Conservation (phyloP, 352 stramenopile species). For the Pythium grandisporangium region DNA sequence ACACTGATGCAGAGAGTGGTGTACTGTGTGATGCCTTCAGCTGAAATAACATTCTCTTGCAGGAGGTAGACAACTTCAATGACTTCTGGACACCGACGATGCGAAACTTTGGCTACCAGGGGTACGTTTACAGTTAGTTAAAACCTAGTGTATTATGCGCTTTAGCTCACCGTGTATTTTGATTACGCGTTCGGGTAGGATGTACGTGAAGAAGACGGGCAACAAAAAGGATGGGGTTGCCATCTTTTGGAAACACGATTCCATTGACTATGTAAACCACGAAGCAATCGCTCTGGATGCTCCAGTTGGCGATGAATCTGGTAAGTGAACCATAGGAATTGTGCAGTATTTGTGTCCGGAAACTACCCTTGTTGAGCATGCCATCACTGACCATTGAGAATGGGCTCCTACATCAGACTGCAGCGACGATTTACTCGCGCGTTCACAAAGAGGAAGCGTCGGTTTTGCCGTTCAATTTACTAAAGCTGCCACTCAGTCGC, state of each 20-base stretch:
- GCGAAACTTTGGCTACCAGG: constrained; percentile 45
- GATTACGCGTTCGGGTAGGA: constrained; percentile 19
- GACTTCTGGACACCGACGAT: constrained; percentile 62
- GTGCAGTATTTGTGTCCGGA: too few relatives aligned
- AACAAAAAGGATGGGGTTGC: constrained; percentile 60
- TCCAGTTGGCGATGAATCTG: constrained; percentile 36
- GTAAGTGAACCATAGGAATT: constrained; percentile 11
- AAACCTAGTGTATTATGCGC: too few relatives aligned
- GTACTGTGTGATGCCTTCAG: neutral
- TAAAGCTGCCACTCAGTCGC: constrained; percentile 11
- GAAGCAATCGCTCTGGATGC: constrained; percentile 37
- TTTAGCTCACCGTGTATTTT: too few relatives aligned
- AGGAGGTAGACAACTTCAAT: constrained; percentile 76
- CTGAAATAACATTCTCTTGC: neutral
- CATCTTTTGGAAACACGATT: constrained; percentile 60
- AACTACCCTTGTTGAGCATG: neutral
- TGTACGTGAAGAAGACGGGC: constrained; percentile 64
- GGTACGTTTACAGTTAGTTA: constrained; percentile 17
- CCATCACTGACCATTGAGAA: neutral
- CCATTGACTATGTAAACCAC: constrained; percentile 30
- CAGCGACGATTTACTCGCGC: constrained; percentile 36
- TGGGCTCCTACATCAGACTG: constrained; percentile 25
- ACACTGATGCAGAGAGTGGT: neutral
- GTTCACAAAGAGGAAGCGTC: constrained; percentile 42
- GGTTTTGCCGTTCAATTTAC: constrained; percentile 45